Evolutionary conservation across 129 eudicot genomes (phyloP).

Genomic region (Arctium lappa): DNA sequence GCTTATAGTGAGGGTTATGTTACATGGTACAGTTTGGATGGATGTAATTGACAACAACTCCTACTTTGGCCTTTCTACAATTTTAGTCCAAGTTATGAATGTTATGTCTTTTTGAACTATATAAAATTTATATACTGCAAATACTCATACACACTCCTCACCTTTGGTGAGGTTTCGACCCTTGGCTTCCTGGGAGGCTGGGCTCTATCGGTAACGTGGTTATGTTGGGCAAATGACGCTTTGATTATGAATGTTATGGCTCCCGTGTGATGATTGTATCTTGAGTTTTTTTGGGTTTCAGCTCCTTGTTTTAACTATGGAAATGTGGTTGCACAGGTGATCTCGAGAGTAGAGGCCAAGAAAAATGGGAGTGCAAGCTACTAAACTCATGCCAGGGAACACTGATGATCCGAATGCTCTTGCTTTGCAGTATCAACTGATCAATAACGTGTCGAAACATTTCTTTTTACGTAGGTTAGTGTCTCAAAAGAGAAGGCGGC

Average conservation of each 20-base stretch:
- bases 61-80: background rate
- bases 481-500: conserved; percentile 66
- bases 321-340: conserved; percentile 17
- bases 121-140: too few relatives aligned
- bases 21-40: background rate
- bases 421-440: conserved; percentile 31
- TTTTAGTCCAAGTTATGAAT: background rate
- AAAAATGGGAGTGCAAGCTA: conserved; percentile 47
- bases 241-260: background rate
- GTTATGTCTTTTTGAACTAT: background rate
- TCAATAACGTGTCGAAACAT: conserved; percentile 49
- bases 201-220: background rate
- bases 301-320: background rate
- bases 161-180: background rate
- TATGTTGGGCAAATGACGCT: background rate
- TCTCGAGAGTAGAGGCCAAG: conserved; percentile 12
- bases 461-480: conserved; percentile 58
- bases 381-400: conserved; percentile 36
- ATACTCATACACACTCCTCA: background rate
- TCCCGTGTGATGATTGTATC: background rate
- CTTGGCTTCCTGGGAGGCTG: background rate
- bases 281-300: background rate
- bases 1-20: background rate
- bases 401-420: background rate
- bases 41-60: background rate